Evolutionary conservation across 805 yeast species (phyloP).

Genomic region (Jamesozyma piceae): DNA sequence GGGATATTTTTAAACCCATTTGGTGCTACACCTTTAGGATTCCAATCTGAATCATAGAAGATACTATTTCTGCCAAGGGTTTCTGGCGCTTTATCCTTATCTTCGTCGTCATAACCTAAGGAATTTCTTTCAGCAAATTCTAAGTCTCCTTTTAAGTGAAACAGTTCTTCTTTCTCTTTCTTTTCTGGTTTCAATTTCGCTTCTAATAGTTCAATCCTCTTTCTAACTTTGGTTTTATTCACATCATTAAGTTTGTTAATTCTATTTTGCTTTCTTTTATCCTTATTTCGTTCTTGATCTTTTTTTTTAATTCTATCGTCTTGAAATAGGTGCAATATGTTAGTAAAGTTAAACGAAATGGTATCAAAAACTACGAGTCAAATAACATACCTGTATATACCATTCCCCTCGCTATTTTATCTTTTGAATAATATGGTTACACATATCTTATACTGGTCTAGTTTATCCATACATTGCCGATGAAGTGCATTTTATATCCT

Average conservation of each 20-base stretch:
- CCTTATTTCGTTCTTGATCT: conserved; percentile 21
- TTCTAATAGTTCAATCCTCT: conserved; percentile 19
- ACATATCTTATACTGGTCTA: neutral
- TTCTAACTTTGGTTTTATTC: conserved; percentile 17
- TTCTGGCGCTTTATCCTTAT: conserved; percentile 1
- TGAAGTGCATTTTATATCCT: too few species aligned
- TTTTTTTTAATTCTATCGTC: conserved; percentile 22
- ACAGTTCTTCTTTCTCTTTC: conserved; percentile 29
- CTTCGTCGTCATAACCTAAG: conserved; percentile 5
- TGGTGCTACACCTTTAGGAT: conserved; percentile 51
- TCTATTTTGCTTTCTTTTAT: conserved; percentile 15
- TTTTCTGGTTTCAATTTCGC: conserved; percentile 24
- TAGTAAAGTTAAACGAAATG: neutral
- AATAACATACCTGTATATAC: neutral
- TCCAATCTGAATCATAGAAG: conserved; percentile 59
- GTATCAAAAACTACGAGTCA: neutral
- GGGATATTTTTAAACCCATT: conserved; percentile 21
- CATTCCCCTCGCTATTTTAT: neutral
- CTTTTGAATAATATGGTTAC: neutral
- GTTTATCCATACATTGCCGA: too few species aligned
- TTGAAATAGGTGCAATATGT: neutral
- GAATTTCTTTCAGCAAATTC: conserved; percentile 27
- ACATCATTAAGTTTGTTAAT: conserved; percentile 17
- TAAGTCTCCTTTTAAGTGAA: conserved; percentile 34
- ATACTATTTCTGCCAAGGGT: conserved; percentile 42